Evolutionary conservation across 306 rosid species (phyloP).

Genomic region (Adenanthera pavonina): DNA sequence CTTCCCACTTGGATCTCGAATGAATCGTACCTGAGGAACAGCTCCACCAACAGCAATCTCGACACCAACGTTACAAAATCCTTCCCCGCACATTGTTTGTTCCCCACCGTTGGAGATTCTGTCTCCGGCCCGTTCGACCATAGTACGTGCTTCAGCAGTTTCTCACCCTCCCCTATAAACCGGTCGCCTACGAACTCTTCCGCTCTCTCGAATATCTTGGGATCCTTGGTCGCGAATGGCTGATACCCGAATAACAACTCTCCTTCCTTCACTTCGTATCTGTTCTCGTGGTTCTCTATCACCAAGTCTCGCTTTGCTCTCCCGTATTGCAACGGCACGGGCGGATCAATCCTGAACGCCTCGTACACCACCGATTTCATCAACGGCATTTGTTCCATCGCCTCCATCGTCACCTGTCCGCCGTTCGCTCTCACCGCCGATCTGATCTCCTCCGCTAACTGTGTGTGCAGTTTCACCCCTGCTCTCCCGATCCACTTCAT

Average conservation of each 20-base stretch:
- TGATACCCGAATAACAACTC: conserved; percentile 85
- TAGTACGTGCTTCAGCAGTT: conserved; percentile 68
- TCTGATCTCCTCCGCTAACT: conserved; percentile 72
- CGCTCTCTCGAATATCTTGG: conserved; percentile 64
- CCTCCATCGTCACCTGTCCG: conserved; percentile 71
- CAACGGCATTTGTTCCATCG: conserved; percentile 76
- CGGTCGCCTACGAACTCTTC: conserved; percentile 77
- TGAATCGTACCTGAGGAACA: conserved; percentile 80
- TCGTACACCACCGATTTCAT: conserved; percentile 90
- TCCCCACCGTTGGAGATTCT: conserved; percentile 51
- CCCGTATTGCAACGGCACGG: conserved; percentile 77
- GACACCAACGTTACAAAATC: conserved; percentile 65
- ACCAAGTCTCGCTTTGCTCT: conserved; percentile 73
- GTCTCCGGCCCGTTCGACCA: conserved; percentile 96
- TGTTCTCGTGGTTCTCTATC: conserved; percentile 79
- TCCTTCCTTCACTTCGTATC: conserved; percentile 74
- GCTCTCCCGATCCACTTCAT: conserved; percentile 68
- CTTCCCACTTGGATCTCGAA: conserved; percentile 56
- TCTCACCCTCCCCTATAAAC: conserved; percentile 86
- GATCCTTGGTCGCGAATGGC: conserved; percentile 90
- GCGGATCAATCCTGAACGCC: conserved; percentile 79
- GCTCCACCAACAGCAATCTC: conserved; percentile 71
- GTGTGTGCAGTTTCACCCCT: conserved; percentile 65
- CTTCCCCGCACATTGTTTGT: conserved; percentile 92
- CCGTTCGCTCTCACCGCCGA: conserved; percentile 60